Evolutionary conservation across 1,284 basidiomycete genomes (phyloP).

Genomic region (Pseudozyma hubeiensis): DNA sequence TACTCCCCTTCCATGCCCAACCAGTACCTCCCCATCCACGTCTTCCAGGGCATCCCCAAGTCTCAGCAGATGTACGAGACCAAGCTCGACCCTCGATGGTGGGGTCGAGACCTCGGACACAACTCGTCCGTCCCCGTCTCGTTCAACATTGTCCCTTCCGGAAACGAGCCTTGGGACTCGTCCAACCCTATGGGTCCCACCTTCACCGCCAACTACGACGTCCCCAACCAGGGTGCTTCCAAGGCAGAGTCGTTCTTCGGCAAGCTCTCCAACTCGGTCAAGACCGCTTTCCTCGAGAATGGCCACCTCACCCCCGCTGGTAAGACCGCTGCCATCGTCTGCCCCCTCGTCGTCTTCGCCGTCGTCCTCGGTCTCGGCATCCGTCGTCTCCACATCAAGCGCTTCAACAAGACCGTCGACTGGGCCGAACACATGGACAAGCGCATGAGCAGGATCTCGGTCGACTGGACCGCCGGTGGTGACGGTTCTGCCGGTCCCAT

Average conservation of each 20-base stretch:
- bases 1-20: slow-evolving; percentile 55
- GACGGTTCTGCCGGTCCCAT: slow-evolving; percentile 59
- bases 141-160: slow-evolving; percentile 66
- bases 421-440: slow-evolving; percentile 67
- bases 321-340: slow-evolving; percentile 64
- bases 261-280: slow-evolving; percentile 52
- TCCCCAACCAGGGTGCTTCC: slow-evolving; percentile 46
- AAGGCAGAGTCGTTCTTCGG: slow-evolving; percentile 50
- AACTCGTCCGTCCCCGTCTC: slow-evolving; percentile 51
- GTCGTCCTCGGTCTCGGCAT: slow-evolving; percentile 54
- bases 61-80: slow-evolving; percentile 41
- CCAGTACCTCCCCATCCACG: slow-evolving; percentile 59
- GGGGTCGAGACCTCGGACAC: slow-evolving; percentile 52
- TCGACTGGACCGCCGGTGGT: slow-evolving; percentile 62
- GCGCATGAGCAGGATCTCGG: slow-evolving; percentile 65
- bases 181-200: slow-evolving; percentile 62
- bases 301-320: slow-evolving; percentile 58
- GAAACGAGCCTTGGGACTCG: slow-evolving; percentile 67
- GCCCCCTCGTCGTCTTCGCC: slow-evolving; percentile 57
- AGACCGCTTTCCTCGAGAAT: slow-evolving; percentile 53
- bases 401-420: slow-evolving; percentile 66
- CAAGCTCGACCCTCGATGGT: slow-evolving; percentile 62
- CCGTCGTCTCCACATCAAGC: slow-evolving; percentile 65
- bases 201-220: slow-evolving; percentile 60
- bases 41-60: slow-evolving; percentile 56